Percentiles rank a stretch among this genome's conserved stretches.
These are phyloP conservation scores for Protomyces pachydermus DNA, from an alignment of 1,139 yeast genomes.

Conservation along the genomic window DNA sequence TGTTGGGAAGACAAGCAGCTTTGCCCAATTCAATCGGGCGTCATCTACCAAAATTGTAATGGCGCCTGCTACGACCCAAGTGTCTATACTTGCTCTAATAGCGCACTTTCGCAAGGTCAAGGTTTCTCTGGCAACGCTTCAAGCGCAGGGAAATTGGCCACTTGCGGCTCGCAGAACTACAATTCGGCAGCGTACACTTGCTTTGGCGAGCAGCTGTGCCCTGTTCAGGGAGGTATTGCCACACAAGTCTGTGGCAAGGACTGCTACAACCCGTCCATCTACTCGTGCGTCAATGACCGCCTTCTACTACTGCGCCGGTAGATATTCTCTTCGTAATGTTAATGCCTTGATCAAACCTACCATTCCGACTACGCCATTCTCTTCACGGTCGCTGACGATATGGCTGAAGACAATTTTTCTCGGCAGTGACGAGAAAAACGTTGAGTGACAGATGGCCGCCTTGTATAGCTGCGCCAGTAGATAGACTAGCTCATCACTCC, in stretches of 20 bases:
- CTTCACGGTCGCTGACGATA: too few relatives aligned
- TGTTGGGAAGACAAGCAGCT: slow-evolving; percentile 3
- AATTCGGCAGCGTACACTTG: slow-evolving; percentile 5
- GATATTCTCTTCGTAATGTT: too few relatives aligned
- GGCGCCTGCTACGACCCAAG: slow-evolving; percentile 14
- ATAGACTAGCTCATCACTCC: too few relatives aligned
- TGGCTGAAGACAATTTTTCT: too few relatives aligned
- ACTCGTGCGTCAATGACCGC: slow-evolving; percentile 6
- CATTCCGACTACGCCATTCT: too few relatives aligned
- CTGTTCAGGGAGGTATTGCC: slow-evolving; percentile 4
- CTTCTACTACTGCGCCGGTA: neutral
- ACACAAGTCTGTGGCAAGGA: slow-evolving; percentile 9
- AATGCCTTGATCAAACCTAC: too few relatives aligned
- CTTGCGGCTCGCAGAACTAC: slow-evolving; percentile 5
- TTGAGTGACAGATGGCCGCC: too few relatives aligned
- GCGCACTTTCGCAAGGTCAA: neutral
- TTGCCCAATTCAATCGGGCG: slow-evolving; percentile 1
- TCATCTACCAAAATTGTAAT: neutral
- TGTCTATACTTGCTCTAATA: neutral
- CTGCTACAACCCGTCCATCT: slow-evolving; percentile 16
- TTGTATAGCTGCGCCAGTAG: too few relatives aligned
- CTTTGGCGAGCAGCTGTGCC: slow-evolving; percentile 16
- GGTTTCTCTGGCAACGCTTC: neutral
- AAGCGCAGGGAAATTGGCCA: neutral
- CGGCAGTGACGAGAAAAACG: too few relatives aligned